Evolutionary conservation across 805 yeast species (phyloP).

Genomic region (Suhomyces xylopsoci): DNA sequence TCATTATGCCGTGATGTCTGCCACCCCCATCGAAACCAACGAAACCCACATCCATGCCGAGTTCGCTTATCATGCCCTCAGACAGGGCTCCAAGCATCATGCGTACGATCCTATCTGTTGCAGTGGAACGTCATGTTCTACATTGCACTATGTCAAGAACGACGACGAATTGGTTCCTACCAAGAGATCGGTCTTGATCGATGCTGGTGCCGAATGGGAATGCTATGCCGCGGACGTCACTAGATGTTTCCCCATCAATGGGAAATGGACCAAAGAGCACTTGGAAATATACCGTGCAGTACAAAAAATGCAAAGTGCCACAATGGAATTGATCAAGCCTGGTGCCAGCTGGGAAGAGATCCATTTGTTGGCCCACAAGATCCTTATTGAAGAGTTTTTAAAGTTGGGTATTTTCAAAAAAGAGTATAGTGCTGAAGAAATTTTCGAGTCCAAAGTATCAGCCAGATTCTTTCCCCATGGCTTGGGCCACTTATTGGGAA

Average conservation of each 20-base stretch:
- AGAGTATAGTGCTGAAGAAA: conserved; percentile 56
- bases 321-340: conserved; percentile 72
- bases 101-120: conserved; percentile 97
- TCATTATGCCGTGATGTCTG: conserved; percentile 90
- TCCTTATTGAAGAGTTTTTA: conserved; percentile 68
- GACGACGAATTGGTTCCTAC: conserved; percentile 48
- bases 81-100: conserved; percentile 88
- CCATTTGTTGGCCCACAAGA: conserved; percentile 75
- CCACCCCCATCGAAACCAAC: conserved; percentile 78
- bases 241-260: conserved; percentile 88
- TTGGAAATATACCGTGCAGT: conserved; percentile 78
- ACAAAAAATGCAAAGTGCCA: conserved; percentile 71
- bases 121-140: conserved; percentile 86
- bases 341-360: conserved; percentile 84
- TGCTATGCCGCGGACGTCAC: conserved; percentile 93
- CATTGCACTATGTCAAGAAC: conserved; percentile 84
- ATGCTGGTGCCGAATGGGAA: conserved; percentile 97
- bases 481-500: conserved; percentile 86
- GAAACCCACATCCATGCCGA: conserved; percentile 96
- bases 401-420: conserved; percentile 70
- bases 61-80: conserved; percentile 84
- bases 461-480: conserved; percentile 93
- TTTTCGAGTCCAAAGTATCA: conserved; percentile 66
- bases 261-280: conserved; percentile 87
- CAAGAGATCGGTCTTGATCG: conserved; percentile 72